These are phyloP conservation scores for Nothophytophthora sp. DNA, from an alignment of 352 stramenopile species.

Conservation along the genomic window DNA sequence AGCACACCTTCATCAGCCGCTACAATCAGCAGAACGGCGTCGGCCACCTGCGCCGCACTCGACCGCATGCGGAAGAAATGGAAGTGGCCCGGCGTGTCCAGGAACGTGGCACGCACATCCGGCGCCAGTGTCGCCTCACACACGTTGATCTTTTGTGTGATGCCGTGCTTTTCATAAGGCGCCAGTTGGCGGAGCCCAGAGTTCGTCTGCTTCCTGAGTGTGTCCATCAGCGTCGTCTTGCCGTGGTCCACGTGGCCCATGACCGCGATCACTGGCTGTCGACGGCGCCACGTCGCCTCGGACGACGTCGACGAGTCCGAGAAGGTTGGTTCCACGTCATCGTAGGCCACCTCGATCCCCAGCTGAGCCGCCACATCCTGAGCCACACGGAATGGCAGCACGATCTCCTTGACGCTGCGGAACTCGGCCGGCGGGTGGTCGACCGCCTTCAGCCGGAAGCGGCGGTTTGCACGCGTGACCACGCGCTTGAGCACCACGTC, in stretches of 20 bases:
- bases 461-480: slow-evolving; percentile 54
- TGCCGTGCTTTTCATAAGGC: slow-evolving; percentile 95
- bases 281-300: slow-evolving; percentile 26
- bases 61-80: slow-evolving; percentile 99
- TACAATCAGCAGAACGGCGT: slow-evolving; percentile 97
- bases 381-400: slow-evolving; percentile 66
- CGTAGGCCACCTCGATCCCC: slow-evolving; percentile 41
- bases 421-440: slow-evolving; percentile 56
- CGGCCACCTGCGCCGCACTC: slow-evolving; percentile 96
- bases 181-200: slow-evolving; percentile 65
- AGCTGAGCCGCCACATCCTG: slow-evolving; percentile 56
- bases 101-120: slow-evolving; percentile 91
- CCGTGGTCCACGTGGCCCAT: slow-evolving; percentile 99
- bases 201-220: slow-evolving; percentile 80
- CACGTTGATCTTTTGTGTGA: slow-evolving; percentile 99
- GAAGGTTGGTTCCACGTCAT: slow-evolving; percentile 63
- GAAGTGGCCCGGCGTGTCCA: slow-evolving; percentile 99
- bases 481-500: slow-evolving; percentile 75
- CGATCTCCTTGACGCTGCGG: slow-evolving; percentile 75
- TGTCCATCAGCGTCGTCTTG: slow-evolving; percentile 99
- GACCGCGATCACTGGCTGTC: slow-evolving; percentile 97
- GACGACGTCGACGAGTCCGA: slow-evolving; percentile 17
- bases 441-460: slow-evolving; percentile 48
- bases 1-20: slow-evolving; percentile 98
- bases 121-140: slow-evolving; percentile 93